Base-by-base conservation (phyloP, 1,284 basidiomycete genomes). In the Ganoderma multipileum region DNA sequence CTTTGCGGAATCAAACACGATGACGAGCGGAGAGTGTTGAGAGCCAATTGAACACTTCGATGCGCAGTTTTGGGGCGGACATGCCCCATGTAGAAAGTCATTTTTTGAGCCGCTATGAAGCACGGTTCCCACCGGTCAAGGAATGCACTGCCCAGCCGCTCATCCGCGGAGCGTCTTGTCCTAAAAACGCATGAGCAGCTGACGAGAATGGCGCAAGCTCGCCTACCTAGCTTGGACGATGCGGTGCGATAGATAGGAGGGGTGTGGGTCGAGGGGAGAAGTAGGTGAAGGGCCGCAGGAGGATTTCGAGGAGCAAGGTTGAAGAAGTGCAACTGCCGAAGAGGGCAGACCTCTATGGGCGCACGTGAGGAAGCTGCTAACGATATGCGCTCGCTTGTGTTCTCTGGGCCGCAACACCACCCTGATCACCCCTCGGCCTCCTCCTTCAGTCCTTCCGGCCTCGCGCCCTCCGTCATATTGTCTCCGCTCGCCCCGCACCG, bases 371-470 rank as follows among this genome's bases (percentile, higher is more conserved):
- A 65, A 67, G 64, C 70, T 65, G 58, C 39, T 42, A 42, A 36
- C 55, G 39, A 60, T 54, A 6, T 54, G 58, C 63, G 68, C 69
- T 69, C 66, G 64, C 68, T 44, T 64, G 60, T 63, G 64, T 67
- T 63, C 68, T 68, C 58, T 66, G 52, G 62, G 67, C 66, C 55
- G 61, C 61, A 44, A 66, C 64, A 62, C 58, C 58, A 41, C 58
- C 36, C 38, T 70, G 71, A 72, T 72, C 71, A 58, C 54, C 71
- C 55, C 58, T 59, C 66, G n/a, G n/a, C n/a, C n/a, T n/a, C n/a
- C n/a, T n/a, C n/a, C n/a, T n/a, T n/a, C n/a, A n/a, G 62, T 38
- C 2, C 60, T 72, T 61, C 66, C 55, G 71, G 55, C 39, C 44
- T 52, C 67, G 44, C 66, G 33, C 64, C 33, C 66, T 67, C 64